Conservation (phyloP, 2,329 filamentous ascomycete genomes). For the Lachnellula willkommii region DNA sequence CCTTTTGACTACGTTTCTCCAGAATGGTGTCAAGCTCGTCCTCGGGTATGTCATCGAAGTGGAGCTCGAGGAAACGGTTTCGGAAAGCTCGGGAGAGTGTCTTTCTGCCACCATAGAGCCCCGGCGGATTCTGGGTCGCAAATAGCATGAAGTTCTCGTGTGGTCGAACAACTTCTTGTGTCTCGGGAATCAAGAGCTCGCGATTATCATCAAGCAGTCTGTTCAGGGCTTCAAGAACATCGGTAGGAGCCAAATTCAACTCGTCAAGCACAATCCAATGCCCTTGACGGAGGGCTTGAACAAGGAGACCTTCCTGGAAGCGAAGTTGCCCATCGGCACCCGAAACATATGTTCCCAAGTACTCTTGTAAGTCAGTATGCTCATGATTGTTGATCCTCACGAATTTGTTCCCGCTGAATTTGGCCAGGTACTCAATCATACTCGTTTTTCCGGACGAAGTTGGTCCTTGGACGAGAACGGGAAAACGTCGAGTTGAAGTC, state of each 20-base stretch:
- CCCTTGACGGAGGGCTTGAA: slow-evolving; percentile 85
- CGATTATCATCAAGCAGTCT: slow-evolving; percentile 92
- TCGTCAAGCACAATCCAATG: slow-evolving; percentile 99
- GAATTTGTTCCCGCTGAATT: slow-evolving; percentile 92
- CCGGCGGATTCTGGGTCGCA: slow-evolving; percentile 94
- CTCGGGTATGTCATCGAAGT: slow-evolving; percentile 97
- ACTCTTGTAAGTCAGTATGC: slow-evolving; percentile 96
- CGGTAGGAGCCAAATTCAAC: slow-evolving; percentile 91
- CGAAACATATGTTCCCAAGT: slow-evolving; percentile 90
- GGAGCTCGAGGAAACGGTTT: slow-evolving; percentile 92
- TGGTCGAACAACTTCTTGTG: slow-evolving; percentile 86
- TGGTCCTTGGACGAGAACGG: slow-evolving; percentile 90
- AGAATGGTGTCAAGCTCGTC: slow-evolving; percentile 89
- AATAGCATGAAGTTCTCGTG: slow-evolving; percentile 97
- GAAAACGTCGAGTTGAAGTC: slow-evolving; percentile 85
- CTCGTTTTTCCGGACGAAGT: slow-evolving; percentile 98
- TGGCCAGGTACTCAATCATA: slow-evolving; percentile 99
- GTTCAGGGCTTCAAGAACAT: slow-evolving; percentile 94
- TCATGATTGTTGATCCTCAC: slow-evolving; percentile 99
- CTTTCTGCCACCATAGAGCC: slow-evolving; percentile 91
- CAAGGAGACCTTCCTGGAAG: slow-evolving; percentile 91
- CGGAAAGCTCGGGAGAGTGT: slow-evolving; percentile 89
- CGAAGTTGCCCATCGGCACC: slow-evolving; percentile 75
- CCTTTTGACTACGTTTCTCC: slow-evolving; percentile 76
- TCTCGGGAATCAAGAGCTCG: slow-evolving; percentile 92